phyloP scores from a whole-genome alignment of 192 early-diverging fungal genomes.

The Rhizophagus sp. region DNA sequence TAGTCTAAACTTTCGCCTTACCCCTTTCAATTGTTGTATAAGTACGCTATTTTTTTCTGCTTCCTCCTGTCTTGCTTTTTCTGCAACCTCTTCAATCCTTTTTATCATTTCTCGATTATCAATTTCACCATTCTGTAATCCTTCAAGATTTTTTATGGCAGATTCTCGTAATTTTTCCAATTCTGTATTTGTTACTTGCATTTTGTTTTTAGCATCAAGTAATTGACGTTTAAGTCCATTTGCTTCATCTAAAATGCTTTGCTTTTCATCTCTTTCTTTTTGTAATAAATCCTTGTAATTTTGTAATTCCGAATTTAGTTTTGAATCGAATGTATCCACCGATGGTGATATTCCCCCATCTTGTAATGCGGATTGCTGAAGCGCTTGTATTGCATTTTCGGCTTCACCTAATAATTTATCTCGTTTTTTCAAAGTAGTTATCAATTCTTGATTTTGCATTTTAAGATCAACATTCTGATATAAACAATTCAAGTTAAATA shows the following conservation, averaged over 20 bases:
- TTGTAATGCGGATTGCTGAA: conserved; percentile 31
- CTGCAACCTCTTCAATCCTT: neutral
- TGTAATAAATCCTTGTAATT: neutral
- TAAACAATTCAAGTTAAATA: neutral
- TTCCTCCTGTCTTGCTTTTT: conserved; percentile 22
- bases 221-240: neutral
- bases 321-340: neutral
- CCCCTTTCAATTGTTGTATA: conserved; percentile 16
- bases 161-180: neutral
- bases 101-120: neutral
- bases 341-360: conserved; percentile 10
- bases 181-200: neutral
- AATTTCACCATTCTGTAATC: neutral
- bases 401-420: conserved; percentile 48
- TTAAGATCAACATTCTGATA: conserved; percentile 54
- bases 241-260: neutral
- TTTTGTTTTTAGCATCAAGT: conserved; percentile 10
- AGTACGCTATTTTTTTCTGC: conserved; percentile 12
- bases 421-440: conserved; percentile 47
- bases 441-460: conserved; percentile 48
- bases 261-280: conserved; percentile 11
- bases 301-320: neutral
- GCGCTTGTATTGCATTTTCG: conserved; percentile 45
- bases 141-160: neutral
- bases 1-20: neutral